Percentiles rank a stretch among this genome's conserved stretches.
Evolutionary conservation across 495 filamentous ascomycete species (phyloP).

Genomic region (Aspergillus asperescens): DNA sequence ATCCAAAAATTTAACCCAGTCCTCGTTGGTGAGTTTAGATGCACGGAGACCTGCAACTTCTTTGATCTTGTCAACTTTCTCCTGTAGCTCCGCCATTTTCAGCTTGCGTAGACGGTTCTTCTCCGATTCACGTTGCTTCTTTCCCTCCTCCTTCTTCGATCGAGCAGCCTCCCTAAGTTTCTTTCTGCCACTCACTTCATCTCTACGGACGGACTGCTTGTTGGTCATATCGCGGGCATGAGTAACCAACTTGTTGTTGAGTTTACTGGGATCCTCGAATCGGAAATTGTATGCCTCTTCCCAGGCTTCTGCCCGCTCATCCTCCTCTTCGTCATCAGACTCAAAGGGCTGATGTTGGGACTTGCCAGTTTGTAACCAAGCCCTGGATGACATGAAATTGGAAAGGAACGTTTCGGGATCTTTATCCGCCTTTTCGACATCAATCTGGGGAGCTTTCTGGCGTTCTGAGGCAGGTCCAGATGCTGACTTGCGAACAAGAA

Average conservation of each 20-base stretch:
- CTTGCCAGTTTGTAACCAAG: slow-evolving; percentile 67
- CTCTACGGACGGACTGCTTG: slow-evolving; percentile 74
- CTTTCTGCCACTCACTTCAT: slow-evolving; percentile 70
- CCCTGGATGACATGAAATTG: slow-evolving; percentile 83
- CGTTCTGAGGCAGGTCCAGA: slow-evolving; percentile 32
- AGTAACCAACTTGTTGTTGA: slow-evolving; percentile 77
- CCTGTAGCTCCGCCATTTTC: slow-evolving; percentile 81
- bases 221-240: slow-evolving; percentile 81
- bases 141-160: slow-evolving; percentile 70
- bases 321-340: slow-evolving; percentile 85
- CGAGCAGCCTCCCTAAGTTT: slow-evolving; percentile 71
- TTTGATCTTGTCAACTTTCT: slow-evolving; percentile 75
- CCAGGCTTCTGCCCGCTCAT: slow-evolving; percentile 73
- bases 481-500: slow-evolving; percentile 56
- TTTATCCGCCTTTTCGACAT: slow-evolving; percentile 74
- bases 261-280: slow-evolving; percentile 82
- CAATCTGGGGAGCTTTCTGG: slow-evolving; percentile 48
- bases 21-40: slow-evolving; percentile 62
- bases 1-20: slow-evolving; percentile 78
- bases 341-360: slow-evolving; percentile 70
- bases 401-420: slow-evolving; percentile 85
- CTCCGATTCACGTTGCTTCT: slow-evolving; percentile 69
- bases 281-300: slow-evolving; percentile 95
- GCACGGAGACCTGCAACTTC: slow-evolving; percentile 71
- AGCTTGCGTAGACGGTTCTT: slow-evolving; percentile 77